Evolutionary conservation across 192 early-diverging fungal species (phyloP).

Genomic region (Backusella circina): DNA sequence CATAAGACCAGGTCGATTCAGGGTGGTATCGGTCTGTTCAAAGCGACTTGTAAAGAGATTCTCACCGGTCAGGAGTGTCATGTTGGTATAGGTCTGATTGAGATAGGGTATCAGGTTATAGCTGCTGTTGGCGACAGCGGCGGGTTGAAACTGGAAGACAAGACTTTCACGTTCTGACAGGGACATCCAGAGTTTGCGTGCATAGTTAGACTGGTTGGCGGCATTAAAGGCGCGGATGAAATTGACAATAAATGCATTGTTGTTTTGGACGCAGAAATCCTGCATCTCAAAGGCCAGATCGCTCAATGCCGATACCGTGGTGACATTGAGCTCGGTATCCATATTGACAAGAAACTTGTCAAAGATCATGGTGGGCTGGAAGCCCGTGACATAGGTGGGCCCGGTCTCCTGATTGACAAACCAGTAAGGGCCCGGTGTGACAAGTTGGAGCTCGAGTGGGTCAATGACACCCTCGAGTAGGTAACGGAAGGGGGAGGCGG

Average conservation of each 20-base stretch:
- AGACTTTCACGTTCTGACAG: not conserved
- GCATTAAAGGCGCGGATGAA: slow-evolving; percentile 26
- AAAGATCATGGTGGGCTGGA: slow-evolving; percentile 38
- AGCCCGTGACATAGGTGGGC: slow-evolving; percentile 25
- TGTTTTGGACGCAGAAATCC: slow-evolving; percentile 28
- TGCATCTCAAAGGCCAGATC: slow-evolving; percentile 27
- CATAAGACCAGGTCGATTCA: slow-evolving; percentile 17
- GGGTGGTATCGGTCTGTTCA: slow-evolving; percentile 5
- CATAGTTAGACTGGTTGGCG: slow-evolving; percentile 16
- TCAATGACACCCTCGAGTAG: slow-evolving; percentile 20
- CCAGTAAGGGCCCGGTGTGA: slow-evolving; percentile 21
- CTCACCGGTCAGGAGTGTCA: slow-evolving; percentile 14
- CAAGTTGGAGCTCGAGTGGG: slow-evolving; percentile 8
- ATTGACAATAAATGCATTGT: slow-evolving; percentile 27
- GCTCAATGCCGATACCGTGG: slow-evolving; percentile 1
- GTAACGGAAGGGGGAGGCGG: slow-evolving; percentile 12
- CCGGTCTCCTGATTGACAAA: slow-evolving; percentile 18
- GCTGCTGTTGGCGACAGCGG: not conserved
- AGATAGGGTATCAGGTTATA: slow-evolving; percentile 14
- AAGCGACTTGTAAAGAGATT: not conserved
- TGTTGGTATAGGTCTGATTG: slow-evolving; percentile 9
- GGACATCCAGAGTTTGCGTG: slow-evolving; percentile 13
- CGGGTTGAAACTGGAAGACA: not conserved
- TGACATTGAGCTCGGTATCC: not conserved
- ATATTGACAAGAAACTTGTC: slow-evolving; percentile 28